Evolutionary conservation across 1,284 basidiomycete genomes (phyloP).

Genomic region (Ceratobasidium sp.): DNA sequence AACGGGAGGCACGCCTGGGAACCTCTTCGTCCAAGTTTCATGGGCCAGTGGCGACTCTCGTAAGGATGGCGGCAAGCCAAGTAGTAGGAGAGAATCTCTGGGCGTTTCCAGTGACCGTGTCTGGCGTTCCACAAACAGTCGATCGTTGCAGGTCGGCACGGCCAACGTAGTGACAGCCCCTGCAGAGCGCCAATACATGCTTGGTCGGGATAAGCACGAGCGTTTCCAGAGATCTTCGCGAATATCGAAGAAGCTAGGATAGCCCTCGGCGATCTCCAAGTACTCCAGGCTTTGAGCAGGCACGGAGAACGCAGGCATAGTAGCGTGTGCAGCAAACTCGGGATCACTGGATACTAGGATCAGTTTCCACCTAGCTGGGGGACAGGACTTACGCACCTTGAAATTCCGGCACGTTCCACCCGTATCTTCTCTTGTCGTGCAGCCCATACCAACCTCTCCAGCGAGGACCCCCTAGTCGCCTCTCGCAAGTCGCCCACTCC

Average conservation of each 20-base stretch:
- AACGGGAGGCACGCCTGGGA: conserved; percentile 74
- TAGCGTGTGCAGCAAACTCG: conserved; percentile 66
- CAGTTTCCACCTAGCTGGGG: conserved; percentile 42
- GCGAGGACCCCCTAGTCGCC: conserved; percentile 66
- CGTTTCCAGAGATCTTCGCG: conserved; percentile 72
- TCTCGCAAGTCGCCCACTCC: conserved; percentile 6
- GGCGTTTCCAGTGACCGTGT: conserved; percentile 71
- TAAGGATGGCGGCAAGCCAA: conserved; percentile 83
- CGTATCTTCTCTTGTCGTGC: conserved; percentile 63
- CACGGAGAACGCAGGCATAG: conserved; percentile 56
- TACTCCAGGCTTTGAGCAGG: conserved; percentile 58
- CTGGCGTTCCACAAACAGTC: conserved; percentile 84
- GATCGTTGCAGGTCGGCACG: conserved; percentile 78
- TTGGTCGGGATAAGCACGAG: conserved; percentile 85
- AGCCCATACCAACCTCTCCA: conserved; percentile 67
- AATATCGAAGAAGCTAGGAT: conserved; percentile 74
- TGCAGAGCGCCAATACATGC: conserved; percentile 86
- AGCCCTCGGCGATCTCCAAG: conserved; percentile 61
- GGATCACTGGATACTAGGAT: conserved; percentile 63
- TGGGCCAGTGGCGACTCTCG: conserved; percentile 74
- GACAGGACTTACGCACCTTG: conserved; percentile 60
- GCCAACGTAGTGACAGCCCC: conserved; percentile 89
- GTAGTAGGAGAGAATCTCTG: conserved; percentile 81
- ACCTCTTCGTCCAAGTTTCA: conserved; percentile 63
- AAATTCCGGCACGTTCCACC: conserved; percentile 63